Evolutionary conservation across 805 yeast species (phyloP), one percentile per base, ranked within the genome.

Genomic region (Sugiyamaella floridensis): DNA sequence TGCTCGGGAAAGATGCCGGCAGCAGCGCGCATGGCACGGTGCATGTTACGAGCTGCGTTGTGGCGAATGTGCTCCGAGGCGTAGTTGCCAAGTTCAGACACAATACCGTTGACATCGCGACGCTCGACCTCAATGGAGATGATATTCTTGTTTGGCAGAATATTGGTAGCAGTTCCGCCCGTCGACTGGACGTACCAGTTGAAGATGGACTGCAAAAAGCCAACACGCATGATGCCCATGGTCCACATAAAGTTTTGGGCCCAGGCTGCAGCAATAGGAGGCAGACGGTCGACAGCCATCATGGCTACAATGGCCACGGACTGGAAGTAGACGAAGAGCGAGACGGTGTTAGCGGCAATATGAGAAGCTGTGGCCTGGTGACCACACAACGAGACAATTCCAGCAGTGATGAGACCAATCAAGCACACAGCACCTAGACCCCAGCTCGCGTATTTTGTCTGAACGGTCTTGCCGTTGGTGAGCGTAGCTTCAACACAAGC

Each of bases 221-320:
- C 68, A 7, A 82, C 80, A 50, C 78, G 77, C 61, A 93, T 86
- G 58, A 92, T 83, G 46, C 99, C 99, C 79, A 92, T 79, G 1
- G 97, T 83, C 98, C 98, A 92, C 69, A 81, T 83, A 75, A 93
- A 93, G 72, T 92, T 93, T 70, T 92, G 96, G 32, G 95, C 83
- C 99, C 99, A 92, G 2, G 98, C 90, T 2, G 96, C 89, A 4
- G 97, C 98, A 60, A 93, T 90, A 2, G 99, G 99, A 1, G 99
- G 99, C 18, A 89, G 86, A 55, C 80, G 75, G 18, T 88, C 79
- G 29, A 92, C 97, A 52, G 95, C 97, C 89, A 89, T 85, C 97
- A 93, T 90, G 15, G 96, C 80, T 16, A 92, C 85, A 55, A 92
- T 82, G 18, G 97, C 97, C 60, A 93, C 76, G 53, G 86, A 81